These are phyloP conservation scores for Hemileccinum impolitum DNA, from an alignment of 768 basidiomycete species.

Conservation along the genomic window DNA sequence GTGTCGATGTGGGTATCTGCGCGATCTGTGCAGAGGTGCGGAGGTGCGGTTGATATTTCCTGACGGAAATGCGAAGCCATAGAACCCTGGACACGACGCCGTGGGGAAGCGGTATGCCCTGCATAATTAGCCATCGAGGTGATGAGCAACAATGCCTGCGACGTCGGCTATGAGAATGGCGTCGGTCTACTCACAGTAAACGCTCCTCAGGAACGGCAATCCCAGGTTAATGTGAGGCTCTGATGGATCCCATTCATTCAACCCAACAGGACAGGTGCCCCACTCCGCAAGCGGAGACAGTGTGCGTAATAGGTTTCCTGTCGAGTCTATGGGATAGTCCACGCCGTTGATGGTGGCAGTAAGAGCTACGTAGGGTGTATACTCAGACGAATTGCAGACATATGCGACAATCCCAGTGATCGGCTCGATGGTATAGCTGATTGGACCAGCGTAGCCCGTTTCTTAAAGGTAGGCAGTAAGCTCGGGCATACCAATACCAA, in stretches of 20 bases:
- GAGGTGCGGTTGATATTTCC: constrained; percentile 20
- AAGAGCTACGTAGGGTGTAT: constrained; percentile 16
- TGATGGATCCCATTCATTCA: not conserved
- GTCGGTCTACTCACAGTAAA: constrained; percentile 13
- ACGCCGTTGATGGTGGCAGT: constrained; percentile 24
- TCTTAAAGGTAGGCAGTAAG: constrained; percentile 6
- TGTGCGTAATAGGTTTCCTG: constrained; percentile 15
- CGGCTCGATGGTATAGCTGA: constrained; percentile 9
- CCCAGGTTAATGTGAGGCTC: constrained; percentile 6
- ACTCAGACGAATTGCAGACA: constrained; percentile 17
- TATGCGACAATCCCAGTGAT: constrained; percentile 7
- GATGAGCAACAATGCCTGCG: not conserved
- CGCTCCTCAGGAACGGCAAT: constrained; percentile 15
- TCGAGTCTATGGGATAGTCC: constrained; percentile 24
- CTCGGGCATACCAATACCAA: constrained; percentile 4
- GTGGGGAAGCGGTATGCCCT: constrained; percentile 31
- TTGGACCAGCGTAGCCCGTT: constrained; percentile 12
- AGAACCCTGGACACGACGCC: constrained; percentile 24
- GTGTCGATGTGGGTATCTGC: constrained; percentile 20
- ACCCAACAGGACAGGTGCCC: constrained; percentile 15
- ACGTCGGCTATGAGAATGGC: not conserved
- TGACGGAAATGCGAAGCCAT: constrained; percentile 27
- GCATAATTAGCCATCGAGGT: not conserved
- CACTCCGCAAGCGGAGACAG: not conserved
- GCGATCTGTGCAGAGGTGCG: constrained; percentile 17